Conservation (phyloP, 2,329 filamentous ascomycete genomes). For the Clonostachys chloroleuca region DNA sequence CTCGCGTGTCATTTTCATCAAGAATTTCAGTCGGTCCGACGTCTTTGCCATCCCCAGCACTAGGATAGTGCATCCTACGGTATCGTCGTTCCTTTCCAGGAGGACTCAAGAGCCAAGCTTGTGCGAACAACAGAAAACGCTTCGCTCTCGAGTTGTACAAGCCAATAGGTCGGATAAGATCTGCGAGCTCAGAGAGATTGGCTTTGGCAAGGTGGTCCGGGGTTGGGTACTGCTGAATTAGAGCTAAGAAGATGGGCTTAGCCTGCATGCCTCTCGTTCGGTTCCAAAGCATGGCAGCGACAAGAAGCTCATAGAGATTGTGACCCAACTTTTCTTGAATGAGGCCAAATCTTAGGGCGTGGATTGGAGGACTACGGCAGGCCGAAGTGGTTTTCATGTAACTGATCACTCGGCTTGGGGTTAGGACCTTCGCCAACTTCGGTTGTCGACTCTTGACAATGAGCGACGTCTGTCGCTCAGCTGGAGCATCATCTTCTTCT, state of each 20-base stretch:
- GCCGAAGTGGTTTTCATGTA: too few species aligned
- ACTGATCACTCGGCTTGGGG: too few species aligned
- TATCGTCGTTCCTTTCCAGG: slow-evolving; percentile 1
- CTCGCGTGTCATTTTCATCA: background rate
- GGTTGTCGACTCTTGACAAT: too few species aligned
- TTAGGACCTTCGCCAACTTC: too few species aligned
- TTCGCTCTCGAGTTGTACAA: slow-evolving; percentile 1
- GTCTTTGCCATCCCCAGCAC: background rate
- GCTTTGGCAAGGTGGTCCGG: background rate
- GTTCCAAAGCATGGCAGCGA: slow-evolving; percentile 4
- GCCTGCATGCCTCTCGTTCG: slow-evolving; percentile 3
- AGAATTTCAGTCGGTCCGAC: slow-evolving; percentile 1
- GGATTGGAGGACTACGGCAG: slow-evolving; percentile 1
- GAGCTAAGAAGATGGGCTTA: slow-evolving; percentile 1
- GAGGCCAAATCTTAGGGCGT: background rate
- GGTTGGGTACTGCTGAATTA: slow-evolving; percentile 1
- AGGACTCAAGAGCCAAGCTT: background rate
- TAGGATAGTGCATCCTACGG: slow-evolving; percentile 2
- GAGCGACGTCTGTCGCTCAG: too few species aligned
- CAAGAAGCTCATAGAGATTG: slow-evolving; percentile 2
- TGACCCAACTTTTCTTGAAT: slow-evolving; percentile 1
- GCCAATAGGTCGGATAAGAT: slow-evolving; percentile 1
- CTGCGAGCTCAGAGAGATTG: background rate
- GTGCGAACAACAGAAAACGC: slow-evolving; percentile 1
- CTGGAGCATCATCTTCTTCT: too few species aligned